Base-by-base conservation (phyloP, 345 rosid species). In the Dipteronia dyeriana region DNA sequence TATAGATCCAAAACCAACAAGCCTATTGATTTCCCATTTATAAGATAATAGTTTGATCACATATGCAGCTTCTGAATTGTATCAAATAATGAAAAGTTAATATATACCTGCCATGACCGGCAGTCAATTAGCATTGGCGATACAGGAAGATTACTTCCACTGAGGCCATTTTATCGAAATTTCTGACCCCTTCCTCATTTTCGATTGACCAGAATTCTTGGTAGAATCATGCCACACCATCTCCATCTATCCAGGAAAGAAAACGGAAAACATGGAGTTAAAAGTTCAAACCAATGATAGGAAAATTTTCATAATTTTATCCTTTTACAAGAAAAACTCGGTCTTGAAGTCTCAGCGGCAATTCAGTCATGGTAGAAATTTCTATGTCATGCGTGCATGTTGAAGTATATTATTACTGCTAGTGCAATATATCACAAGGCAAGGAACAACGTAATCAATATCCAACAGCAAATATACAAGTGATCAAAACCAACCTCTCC, bases 141-240 rank as follows among this genome's bases (percentile, higher is more conserved):
- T 17, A 43, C 7, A 68, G 61, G 73, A 10, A 56, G 41, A 68
- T 79, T 86, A 91, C 80, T 89, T 86, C 93, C 90, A 84, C 56
- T 87, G 88, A 74, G 92, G 92, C 97, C 98, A 90, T 86, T 82
- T 91, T 77, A 86, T 80, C 23, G 92, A 87, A 77, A 89, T 91
- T 25, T 84, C 77, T 4, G 88, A 85, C 71, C 80, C 84, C 83
- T 83, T 89, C 84, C 84, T 88, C 62, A 84, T 75, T 66, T 85
- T 83, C 16, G 93, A 87, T 63, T 89, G 85, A 78, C 86, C 85
- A 0, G 90, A 81, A 62, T 85, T 85, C 73, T 79, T 77, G 1
- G 84, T 69, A 8, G 89, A 90, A 78, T 95, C 97, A 78, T 92
- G 91, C 97, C 99, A 93, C 47, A 88, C 82, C 94, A 91, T 81